Evolutionary conservation across 140 eudicot genomes (phyloP).

Genomic region (Cichorium intybus): DNA sequence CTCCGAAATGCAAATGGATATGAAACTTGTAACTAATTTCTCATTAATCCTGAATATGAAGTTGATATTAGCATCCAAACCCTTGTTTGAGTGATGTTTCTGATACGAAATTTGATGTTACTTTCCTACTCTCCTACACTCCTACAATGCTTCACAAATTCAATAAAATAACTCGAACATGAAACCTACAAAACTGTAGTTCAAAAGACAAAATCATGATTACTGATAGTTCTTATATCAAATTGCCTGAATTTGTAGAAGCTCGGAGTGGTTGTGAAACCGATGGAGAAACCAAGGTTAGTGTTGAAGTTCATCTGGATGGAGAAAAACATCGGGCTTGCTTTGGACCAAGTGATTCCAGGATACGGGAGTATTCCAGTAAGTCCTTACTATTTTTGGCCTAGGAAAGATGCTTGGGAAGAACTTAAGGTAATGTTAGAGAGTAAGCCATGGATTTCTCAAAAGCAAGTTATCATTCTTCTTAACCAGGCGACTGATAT

Average conservation of each 20-base stretch:
- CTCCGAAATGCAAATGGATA: background rate
- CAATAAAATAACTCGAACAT: background rate
- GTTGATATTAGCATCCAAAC: background rate
- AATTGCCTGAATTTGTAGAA: conserved; percentile 37
- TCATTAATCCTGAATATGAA: background rate
- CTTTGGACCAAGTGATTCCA: conserved; percentile 75
- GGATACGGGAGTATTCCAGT: conserved; percentile 80
- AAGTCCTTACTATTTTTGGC: conserved; percentile 92
- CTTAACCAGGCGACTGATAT: conserved; percentile 95
- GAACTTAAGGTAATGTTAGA: conserved; percentile 81
- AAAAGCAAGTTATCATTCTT: conserved; percentile 59
- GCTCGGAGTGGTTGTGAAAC: conserved; percentile 73
- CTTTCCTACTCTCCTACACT: too few species aligned
- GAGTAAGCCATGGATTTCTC: conserved; percentile 92
- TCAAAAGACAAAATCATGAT: background rate
- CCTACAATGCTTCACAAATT: background rate
- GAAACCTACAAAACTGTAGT: background rate
- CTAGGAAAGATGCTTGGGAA: conserved; percentile 91
- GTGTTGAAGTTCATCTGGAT: conserved; percentile 87
- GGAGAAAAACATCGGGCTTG: conserved; percentile 87
- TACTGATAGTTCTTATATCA: background rate
- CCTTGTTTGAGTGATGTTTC: too few species aligned
- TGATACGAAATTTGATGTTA: too few species aligned
- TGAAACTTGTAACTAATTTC: background rate
- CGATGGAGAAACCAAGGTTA: conserved; percentile 68